Evolutionary conservation across 2,329 filamentous ascomycete genomes (phyloP), one percentile per base, ranked within the genome.

Genomic region (Cladosporium colombiae): DNA sequence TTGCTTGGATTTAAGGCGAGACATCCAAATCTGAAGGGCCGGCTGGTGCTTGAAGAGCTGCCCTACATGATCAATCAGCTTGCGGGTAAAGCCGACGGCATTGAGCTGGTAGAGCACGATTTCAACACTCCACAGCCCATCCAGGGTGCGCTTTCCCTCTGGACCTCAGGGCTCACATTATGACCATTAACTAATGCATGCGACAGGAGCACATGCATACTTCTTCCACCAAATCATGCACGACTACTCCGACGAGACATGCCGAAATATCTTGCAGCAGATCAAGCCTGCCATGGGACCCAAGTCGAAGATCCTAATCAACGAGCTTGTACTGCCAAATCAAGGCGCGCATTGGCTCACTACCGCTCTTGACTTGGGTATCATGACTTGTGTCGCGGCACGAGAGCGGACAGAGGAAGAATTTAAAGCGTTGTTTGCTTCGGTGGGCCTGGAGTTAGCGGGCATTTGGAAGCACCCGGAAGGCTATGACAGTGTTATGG

Each of bases 121-220:
- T 61, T 67, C 44, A 65, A 61, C 27, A 29, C 18, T 13, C 37
- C 52, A n/a, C 65, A 67, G 49, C 65, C 65, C 27, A 44, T 67
- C 27, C 56, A 64, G 16, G 56, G 56, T 59, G n/a, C 2, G 56
- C 46, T 33, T 25, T 2, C 10, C 18, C 1, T 27, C 49, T 16
- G 8, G 4, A 21, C 49, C 23, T 52, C 21, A 7, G 14, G 14
- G 21, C 11, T n/a, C 5, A 44, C 21, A 3, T 2, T 44, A 10
- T n/a, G 16, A 10, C 7, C 37, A n/a, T n/a, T 6, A 25, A 29
- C 70, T 11, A 65, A 71, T 18, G 46, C 63, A 2, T 5, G 5
- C 3, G 14, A 29, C 35, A 21, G 70, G 68, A 52, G 74, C 75
- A 10, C 71, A 75, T 58, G 65, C 75, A 18, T 69, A 69, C 49